Conservation (phyloP, 768 basidiomycete genomes). For the Hemileccinum rubropunctum region DNA sequence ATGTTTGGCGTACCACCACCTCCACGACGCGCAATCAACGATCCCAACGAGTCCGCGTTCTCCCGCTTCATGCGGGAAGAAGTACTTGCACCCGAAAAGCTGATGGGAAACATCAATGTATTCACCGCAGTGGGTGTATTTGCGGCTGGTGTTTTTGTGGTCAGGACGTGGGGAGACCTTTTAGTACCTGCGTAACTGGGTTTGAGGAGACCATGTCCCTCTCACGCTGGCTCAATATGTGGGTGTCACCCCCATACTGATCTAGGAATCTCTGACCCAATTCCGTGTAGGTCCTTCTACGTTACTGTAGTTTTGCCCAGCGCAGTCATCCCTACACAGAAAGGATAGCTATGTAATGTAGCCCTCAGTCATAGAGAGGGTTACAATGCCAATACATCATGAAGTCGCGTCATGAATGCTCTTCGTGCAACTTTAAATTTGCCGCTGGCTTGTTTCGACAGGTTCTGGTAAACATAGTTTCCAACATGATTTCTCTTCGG, state of each 20-base stretch:
- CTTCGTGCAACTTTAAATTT: constrained; percentile 8
- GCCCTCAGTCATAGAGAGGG: constrained; percentile 14
- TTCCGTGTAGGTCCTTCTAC: constrained; percentile 1
- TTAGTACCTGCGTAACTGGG: constrained; percentile 58
- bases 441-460: constrained; percentile 9
- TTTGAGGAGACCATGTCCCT: not conserved
- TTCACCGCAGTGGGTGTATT: constrained; percentile 65
- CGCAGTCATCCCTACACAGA: constrained; percentile 9
- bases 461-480: constrained; percentile 13
- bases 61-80: constrained; percentile 56
- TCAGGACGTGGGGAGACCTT: constrained; percentile 76
- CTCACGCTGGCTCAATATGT: constrained; percentile 3
- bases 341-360: constrained; percentile 22
- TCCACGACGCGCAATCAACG: constrained; percentile 41
- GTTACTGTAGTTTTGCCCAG: constrained; percentile 2
- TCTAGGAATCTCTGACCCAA: not conserved
- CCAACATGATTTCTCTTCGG: not conserved
- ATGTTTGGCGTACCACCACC: constrained; percentile 46
- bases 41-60: constrained; percentile 64
- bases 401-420: constrained; percentile 11
- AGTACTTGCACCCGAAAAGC: constrained; percentile 69
- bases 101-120: constrained; percentile 71
- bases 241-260: not conserved
- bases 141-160: constrained; percentile 63
- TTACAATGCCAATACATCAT: constrained; percentile 15